Base-by-base conservation (phyloP, 164 flowering plant genomes). In the Magnolia kwangsiensis region DNA sequence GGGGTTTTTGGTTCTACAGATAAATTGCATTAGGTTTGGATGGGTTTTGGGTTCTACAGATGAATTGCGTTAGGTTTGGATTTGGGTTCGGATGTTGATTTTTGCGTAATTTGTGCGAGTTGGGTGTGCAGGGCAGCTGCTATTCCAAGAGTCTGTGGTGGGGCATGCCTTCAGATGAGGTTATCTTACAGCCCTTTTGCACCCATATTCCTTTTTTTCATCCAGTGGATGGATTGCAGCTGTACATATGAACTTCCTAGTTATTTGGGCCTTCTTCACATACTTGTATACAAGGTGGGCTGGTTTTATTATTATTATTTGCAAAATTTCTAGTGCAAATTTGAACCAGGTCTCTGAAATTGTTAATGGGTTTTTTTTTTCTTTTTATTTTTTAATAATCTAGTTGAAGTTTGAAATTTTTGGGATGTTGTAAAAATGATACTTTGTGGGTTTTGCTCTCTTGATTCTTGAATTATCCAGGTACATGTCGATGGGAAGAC, bases 201-300 rank as follows among this genome's bases (percentile, higher is more conserved):
- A 0, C 92, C 92, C 5, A 74, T 92, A 19, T 78, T 95, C 82
- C 84, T 93, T 20, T 89, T 86, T 78, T 74, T 92, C 76, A 80
- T 92, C 23, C 91, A 95, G 81, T 95, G 97, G 98, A 82, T 93
- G 88, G 95, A 92, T 63, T 91, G 66, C 75, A 89, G 89, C 75
- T 91, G 92, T 79, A 88, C 87, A 63, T 96, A 91, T 81, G 66
- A 80, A 51, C 83, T 93, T n/a, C 86, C 94, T 67, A 91, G 81
- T 76, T 95, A 77, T 81, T 80, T 93, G 74, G 99, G 99, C 73
- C 88, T 93, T 73, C 94, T 91, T 76, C 89, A 92, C 78, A 83
- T 95, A 78, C 89, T 95, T 73, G 82, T 95, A 51, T 88, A 88
- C 87, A 90, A 88, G 98, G 98, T 93, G 64, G 50, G 83, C 29